Percentiles rank a stretch among this genome's conserved stretches.
These are phyloP conservation scores for Kwoniella europaea DNA, from an alignment of 768 basidiomycete species.

Conservation along the genomic window DNA sequence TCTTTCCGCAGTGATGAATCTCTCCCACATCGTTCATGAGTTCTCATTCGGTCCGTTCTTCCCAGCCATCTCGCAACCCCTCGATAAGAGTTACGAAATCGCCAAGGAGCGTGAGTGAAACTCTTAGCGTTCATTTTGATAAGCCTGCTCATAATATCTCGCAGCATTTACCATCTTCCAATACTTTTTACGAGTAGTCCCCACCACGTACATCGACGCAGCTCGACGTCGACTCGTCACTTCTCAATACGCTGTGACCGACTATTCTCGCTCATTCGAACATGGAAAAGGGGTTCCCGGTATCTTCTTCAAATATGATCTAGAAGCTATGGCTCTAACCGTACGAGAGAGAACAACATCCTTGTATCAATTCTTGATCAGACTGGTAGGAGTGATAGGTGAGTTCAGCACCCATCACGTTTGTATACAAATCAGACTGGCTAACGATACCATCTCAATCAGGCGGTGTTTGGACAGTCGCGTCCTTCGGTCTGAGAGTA, in stretches of 20 bases:
- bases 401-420: constrained; percentile 12
- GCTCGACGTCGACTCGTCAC: constrained; percentile 63
- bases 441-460: not conserved
- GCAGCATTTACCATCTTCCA: constrained; percentile 87
- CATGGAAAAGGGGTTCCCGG: constrained; percentile 81
- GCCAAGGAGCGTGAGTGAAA: constrained; percentile 69
- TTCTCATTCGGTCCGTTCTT: constrained; percentile 97
- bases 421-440: not conserved
- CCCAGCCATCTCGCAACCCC: constrained; percentile 90
- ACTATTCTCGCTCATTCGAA: constrained; percentile 76
- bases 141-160: not conserved
- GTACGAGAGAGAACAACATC: constrained; percentile 87
- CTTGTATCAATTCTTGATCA: constrained; percentile 78
- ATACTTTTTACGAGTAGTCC: constrained; percentile 93
- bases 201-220: constrained; percentile 75
- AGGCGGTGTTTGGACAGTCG: constrained; percentile 59
- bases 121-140: not conserved
- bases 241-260: constrained; percentile 85
- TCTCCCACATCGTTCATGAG: constrained; percentile 93
- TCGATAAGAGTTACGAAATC: constrained; percentile 85
- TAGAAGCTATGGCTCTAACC: constrained; percentile 84
- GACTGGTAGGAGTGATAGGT: constrained; percentile 88
- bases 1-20: constrained; percentile 76
- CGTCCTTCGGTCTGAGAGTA: constrained; percentile 51
- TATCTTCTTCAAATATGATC: constrained; percentile 97